These are phyloP conservation scores for Musa itinerans DNA, from an alignment of 176 grass and related monocot species.

Conservation along the genomic window DNA sequence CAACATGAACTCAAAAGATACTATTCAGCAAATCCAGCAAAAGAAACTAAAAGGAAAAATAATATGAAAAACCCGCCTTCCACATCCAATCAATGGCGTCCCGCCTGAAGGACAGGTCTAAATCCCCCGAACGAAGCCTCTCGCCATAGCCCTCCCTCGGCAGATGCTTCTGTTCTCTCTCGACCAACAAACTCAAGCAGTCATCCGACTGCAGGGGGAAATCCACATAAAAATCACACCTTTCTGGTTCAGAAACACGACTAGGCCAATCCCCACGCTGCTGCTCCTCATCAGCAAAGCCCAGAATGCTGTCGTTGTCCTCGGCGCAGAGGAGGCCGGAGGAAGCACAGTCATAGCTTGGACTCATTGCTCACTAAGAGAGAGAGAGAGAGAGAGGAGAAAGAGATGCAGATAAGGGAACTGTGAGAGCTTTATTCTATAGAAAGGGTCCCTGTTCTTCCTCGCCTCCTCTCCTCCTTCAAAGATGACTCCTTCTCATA, in stretches of 20 bases:
- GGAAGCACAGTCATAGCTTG: slow-evolving; percentile 45
- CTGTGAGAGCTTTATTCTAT: not conserved
- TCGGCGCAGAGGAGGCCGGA: slow-evolving; percentile 75
- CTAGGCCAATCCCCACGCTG: not conserved
- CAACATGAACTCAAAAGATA: too few species aligned
- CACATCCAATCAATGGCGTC: slow-evolving; percentile 78
- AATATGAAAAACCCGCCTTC: slow-evolving; percentile 44
- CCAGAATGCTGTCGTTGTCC: slow-evolving; percentile 60
- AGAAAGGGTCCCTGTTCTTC: not conserved
- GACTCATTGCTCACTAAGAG: slow-evolving; percentile 36
- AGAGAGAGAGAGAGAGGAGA: not conserved
- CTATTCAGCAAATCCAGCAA: not conserved
- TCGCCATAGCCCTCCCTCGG: slow-evolving; percentile 50
- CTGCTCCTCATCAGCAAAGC: slow-evolving; percentile 30
- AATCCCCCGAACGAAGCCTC: slow-evolving; percentile 33
- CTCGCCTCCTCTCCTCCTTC: slow-evolving; percentile 8
- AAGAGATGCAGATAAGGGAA: not conserved
- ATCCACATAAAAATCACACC: slow-evolving; percentile 18
- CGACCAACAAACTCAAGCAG: slow-evolving; percentile 42
- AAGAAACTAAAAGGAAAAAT: not conserved
- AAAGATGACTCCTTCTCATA: slow-evolving; percentile 13
- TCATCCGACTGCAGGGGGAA: slow-evolving; percentile 63
- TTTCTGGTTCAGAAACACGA: slow-evolving; percentile 9
- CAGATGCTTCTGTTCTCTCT: slow-evolving; percentile 49
- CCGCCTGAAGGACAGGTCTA: slow-evolving; percentile 38